Evolutionary conservation across 2,329 filamentous ascomycete species (phyloP).

Genomic region (Fusarium abutilonis): DNA sequence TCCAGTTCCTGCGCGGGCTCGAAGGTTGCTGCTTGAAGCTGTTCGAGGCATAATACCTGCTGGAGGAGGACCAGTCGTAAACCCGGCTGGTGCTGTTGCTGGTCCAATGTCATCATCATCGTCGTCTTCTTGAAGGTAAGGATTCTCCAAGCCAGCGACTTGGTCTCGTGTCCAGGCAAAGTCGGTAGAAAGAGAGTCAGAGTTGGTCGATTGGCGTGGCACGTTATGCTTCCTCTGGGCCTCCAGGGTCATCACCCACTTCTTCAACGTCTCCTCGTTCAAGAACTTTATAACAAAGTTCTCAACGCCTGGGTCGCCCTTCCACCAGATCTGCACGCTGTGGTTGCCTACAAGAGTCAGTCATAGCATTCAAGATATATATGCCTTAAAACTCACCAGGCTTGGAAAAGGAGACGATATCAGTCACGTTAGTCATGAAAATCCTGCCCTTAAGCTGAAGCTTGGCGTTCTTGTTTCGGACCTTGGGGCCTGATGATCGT

Average conservation of each 20-base stretch:
- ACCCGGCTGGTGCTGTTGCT: constrained; percentile 51
- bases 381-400: constrained; percentile 69
- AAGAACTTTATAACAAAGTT: constrained; percentile 95
- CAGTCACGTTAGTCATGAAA: constrained; percentile 98
- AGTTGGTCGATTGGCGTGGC: constrained; percentile 57
- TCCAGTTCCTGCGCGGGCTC: constrained; percentile 78
- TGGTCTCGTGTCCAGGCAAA: constrained; percentile 83
- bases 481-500: constrained; percentile 65
- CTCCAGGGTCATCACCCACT: constrained; percentile 86
- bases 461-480: constrained; percentile 75
- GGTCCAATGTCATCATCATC: constrained; percentile 66
- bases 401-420: constrained; percentile 87
- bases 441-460: constrained; percentile 96
- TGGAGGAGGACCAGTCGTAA: constrained; percentile 45
- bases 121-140: constrained; percentile 72
- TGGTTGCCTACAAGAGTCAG: constrained; percentile 75
- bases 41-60: constrained; percentile 47
- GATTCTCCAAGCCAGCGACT: constrained; percentile 76
- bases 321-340: constrained; percentile 98
- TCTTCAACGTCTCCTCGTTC: constrained; percentile 92
- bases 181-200: constrained; percentile 69
- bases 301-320: constrained; percentile 92
- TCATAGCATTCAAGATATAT: constrained; percentile 8
- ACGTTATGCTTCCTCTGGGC: constrained; percentile 74
- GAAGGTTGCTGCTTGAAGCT: constrained; percentile 77